These are phyloP conservation scores for Termitomyces sp. DNA, from an alignment of 768 basidiomycete genomes.

Conservation along the genomic window DNA sequence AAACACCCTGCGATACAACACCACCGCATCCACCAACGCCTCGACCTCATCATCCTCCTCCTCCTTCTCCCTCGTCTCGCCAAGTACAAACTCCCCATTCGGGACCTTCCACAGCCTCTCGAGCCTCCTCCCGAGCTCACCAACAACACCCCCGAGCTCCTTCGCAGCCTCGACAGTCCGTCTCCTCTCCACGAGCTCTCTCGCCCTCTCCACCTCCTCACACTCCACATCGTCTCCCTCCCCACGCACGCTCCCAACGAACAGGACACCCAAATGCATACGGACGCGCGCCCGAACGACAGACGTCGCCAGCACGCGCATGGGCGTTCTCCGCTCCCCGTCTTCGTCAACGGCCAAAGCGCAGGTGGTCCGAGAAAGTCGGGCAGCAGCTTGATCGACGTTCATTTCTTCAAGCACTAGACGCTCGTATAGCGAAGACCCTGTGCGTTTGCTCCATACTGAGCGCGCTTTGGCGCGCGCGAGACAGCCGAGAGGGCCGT, in stretches of 20 bases:
- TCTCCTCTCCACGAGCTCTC: constrained; percentile 31
- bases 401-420: constrained; percentile 48
- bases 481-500: constrained; percentile 27
- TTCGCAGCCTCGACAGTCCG: constrained; percentile 54
- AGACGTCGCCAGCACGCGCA: constrained; percentile 46
- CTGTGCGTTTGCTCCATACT: constrained; percentile 26
- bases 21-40: constrained; percentile 51
- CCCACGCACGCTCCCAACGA: constrained; percentile 37
- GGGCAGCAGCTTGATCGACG: constrained; percentile 48
- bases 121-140: constrained; percentile 47
- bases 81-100: neutral
- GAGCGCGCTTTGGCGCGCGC: constrained; percentile 35
- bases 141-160: constrained; percentile 57
- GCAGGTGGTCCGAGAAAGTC: constrained; percentile 17
- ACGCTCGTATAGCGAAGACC: constrained; percentile 38
- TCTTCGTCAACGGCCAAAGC: constrained; percentile 12
- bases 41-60: constrained; percentile 40
- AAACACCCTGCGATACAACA: constrained; percentile 62
- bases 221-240: constrained; percentile 24
- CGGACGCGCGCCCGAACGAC: constrained; percentile 49
- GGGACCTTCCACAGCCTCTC: constrained; percentile 50
- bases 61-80: constrained; percentile 5
- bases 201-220: constrained; percentile 24
- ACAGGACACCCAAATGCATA: constrained; percentile 47
- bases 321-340: constrained; percentile 24